Base-by-base conservation (phyloP, 2,329 filamentous ascomycete species). In the Epichloe amarillans region DNA sequence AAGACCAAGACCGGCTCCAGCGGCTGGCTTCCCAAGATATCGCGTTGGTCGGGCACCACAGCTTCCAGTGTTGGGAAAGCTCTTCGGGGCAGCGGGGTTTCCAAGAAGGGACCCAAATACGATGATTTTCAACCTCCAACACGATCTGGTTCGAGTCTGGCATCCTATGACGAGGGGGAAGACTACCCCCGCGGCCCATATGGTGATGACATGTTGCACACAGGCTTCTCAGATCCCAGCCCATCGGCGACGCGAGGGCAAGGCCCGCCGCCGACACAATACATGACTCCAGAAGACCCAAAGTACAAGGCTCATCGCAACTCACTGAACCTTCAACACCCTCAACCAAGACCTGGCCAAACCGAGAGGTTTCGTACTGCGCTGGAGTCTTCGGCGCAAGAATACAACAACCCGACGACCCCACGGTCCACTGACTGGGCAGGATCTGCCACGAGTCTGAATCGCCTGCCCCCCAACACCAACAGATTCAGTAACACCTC, bases 31-130 rank as follows among this genome's bases (percentile, higher is more conserved):
- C 89, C 90, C 23, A 96, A 95, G 71, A 90, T 95, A 55, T 97
- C 93, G 5, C 81, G 93, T 42, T 98, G 93, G 93, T 97, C 91
- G 0, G 93, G 94, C 69, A 97, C 91, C 2, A 98, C 93, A 0
- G 80, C 90, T 4, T 95, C 89, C 0, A 95, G 88, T 54, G 82
- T 89, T 42, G 83, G 87, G 43, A 84, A 85, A 58, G 85, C 84
- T 40, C 85, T 90, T 64, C 80, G 84, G 40, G 80, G 79, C 60
- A 87, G 81, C 59, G 74, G 73, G 43, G 73, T 74, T 46, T 72
- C 68, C 21, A 73, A 72, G 62, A 79, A 76, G 59, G 74, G 77
- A 42, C 72, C 73, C 69, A 82, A 72, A 69, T 82, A 73, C 65
- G 83, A 72, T 69, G 82, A 67, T 66, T 81, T 69, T 36, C 59